phyloP scores from a whole-genome alignment of 1,284 basidiomycete genomes.

The Waitea zeae region DNA sequence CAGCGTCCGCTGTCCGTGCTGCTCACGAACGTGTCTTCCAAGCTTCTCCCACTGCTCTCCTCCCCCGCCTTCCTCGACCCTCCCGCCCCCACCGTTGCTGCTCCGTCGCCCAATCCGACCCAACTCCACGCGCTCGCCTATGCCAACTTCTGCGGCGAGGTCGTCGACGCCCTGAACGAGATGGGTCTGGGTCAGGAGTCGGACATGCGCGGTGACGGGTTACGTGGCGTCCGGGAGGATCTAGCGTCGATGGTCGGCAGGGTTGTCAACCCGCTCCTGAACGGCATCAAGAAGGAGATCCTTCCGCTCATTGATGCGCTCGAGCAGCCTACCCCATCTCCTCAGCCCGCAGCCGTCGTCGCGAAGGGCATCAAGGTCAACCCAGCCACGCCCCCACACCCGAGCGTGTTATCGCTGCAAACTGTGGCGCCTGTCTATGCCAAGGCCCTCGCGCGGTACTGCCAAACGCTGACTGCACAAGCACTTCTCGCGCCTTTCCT shows the following conservation, averaged over 20 bases:
- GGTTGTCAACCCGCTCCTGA: constrained; percentile 44
- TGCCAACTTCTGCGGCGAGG: constrained; percentile 50
- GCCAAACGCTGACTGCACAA: constrained; percentile 32
- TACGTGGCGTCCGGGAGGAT: constrained; percentile 46
- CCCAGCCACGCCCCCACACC: constrained; percentile 27
- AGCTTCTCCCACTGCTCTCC: constrained; percentile 45
- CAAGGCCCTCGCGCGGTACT: constrained; percentile 38
- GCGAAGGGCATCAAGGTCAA: constrained; percentile 21
- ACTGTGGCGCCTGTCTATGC: constrained; percentile 40
- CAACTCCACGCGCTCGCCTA: constrained; percentile 54
- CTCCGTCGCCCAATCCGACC: constrained; percentile 38
- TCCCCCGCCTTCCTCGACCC: constrained; percentile 40
- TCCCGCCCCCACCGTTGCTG: constrained; percentile 28
- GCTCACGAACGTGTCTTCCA: constrained; percentile 46
- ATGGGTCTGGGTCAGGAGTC: constrained; percentile 38
- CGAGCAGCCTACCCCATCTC: constrained; percentile 20
- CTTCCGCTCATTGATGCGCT: constrained; percentile 41
- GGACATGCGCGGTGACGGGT: constrained; percentile 44
- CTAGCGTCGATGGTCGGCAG: constrained; percentile 48
- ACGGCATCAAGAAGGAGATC: constrained; percentile 41
- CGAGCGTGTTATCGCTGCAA: constrained; percentile 40
- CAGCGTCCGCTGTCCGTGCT: constrained; percentile 62
- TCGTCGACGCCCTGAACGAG: constrained; percentile 51
- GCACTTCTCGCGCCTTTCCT: constrained; percentile 44
- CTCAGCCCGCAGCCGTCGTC: constrained; percentile 9